These are phyloP conservation scores for Cyclanthera cordifolia DNA, from an alignment of 306 rosid species.

Conservation along the genomic window DNA sequence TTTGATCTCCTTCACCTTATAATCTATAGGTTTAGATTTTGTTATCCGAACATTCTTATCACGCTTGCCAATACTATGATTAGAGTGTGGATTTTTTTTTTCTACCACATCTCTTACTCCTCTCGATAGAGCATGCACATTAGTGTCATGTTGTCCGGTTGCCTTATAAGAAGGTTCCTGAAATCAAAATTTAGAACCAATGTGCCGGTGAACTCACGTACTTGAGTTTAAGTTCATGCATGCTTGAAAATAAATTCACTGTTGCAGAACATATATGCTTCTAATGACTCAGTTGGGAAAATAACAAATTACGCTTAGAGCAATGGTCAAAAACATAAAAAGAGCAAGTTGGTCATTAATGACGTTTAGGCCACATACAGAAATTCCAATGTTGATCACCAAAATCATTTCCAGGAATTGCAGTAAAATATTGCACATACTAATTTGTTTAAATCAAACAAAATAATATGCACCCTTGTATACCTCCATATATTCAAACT, in stretches of 20 bases:
- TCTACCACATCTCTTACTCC: constrained; percentile 18
- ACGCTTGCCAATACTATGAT: constrained; percentile 18
- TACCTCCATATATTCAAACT: not conserved
- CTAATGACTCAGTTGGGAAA: not conserved
- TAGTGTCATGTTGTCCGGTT: constrained; percentile 22
- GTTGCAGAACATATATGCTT: not conserved
- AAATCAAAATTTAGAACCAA: constrained; percentile 14
- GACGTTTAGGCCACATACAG: not conserved
- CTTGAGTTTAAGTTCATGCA: not conserved
- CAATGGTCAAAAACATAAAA: not conserved
- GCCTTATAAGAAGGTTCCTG: constrained; percentile 31
- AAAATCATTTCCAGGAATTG: not conserved
- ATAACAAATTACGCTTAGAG: not conserved
- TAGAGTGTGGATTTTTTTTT: constrained; percentile 19
- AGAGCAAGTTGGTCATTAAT: not conserved
- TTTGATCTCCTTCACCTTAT: constrained; percentile 55
- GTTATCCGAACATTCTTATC: constrained; percentile 25
- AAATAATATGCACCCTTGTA: not conserved
- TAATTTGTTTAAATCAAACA: not conserved
- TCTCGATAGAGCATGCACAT: constrained; percentile 17
- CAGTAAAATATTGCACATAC: not conserved
- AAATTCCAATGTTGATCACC: not conserved
- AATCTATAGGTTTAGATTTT: constrained; percentile 25
- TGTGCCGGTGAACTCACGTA: not conserved
- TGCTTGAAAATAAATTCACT: not conserved